Percentiles rank a stretch among this genome's conserved stretches.
Evolutionary conservation across 371 early-diverging fungal genomes (phyloP).

Genomic region (Rhizopus microsporus): DNA sequence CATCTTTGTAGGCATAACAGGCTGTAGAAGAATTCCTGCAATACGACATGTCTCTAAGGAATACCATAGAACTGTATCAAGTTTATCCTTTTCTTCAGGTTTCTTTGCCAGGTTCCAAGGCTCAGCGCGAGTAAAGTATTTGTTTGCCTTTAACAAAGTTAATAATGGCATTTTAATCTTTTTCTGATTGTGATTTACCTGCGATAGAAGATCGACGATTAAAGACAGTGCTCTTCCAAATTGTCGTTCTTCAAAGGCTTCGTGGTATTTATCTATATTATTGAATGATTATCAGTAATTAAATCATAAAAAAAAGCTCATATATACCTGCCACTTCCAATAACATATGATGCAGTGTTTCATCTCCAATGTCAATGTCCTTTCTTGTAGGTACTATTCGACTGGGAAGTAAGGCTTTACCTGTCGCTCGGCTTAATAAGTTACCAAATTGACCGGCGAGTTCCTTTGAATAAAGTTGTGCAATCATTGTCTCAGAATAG

Average conservation of each 20-base stretch:
- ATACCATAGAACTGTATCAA: conserved; percentile 70
- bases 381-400: conserved; percentile 44
- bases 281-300: not conserved
- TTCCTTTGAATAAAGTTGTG: conserved; percentile 73
- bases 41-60: conserved; percentile 78
- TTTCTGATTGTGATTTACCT: conserved; percentile 37
- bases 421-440: conserved; percentile 70
- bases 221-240: conserved; percentile 53
- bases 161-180: not conserved
- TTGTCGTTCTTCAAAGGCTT: conserved; percentile 46
- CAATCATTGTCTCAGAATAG: conserved; percentile 69
- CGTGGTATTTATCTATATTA: conserved; percentile 30
- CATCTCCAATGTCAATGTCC: conserved; percentile 34
- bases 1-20: conserved; percentile 86
- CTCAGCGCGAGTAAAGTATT: conserved; percentile 66
- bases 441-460: conserved; percentile 90
- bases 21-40: conserved; percentile 76
- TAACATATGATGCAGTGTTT: conserved; percentile 38
- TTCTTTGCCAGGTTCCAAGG: conserved; percentile 82
- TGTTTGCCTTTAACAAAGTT: conserved; percentile 59
- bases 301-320: not conserved
- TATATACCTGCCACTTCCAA: conserved; percentile 45
- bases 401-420: conserved; percentile 57
- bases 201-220: conserved; percentile 58
- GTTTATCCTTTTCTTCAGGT: conserved; percentile 36